Percentiles rank a stretch among this genome's conserved stretches.
phyloP scores from a whole-genome alignment of 2,329 filamentous ascomycete species.

The Diaporthe eres region DNA sequence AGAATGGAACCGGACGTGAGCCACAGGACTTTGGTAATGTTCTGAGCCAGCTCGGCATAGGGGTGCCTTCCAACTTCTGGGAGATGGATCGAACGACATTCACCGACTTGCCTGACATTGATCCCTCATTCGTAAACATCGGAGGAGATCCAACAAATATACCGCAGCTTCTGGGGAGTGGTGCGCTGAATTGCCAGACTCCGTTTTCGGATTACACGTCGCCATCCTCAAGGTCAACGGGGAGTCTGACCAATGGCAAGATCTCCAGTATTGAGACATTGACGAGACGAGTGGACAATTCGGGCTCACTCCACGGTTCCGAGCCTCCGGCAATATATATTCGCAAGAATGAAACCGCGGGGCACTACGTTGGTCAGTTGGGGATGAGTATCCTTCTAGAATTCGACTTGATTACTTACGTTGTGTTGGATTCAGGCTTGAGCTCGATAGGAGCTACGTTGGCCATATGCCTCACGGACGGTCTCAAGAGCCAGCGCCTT shows the following conservation, averaged over 20 bases:
- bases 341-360: constrained; percentile 2
- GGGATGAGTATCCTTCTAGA: neutral
- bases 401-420: neutral
- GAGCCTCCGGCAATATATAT: constrained; percentile 2
- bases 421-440: neutral
- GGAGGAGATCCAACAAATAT: neutral
- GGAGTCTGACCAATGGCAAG: constrained; percentile 4
- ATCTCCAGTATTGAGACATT: neutral
- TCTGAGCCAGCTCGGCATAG: constrained; percentile 11
- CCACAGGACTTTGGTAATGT: constrained; percentile 10
- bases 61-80: constrained; percentile 13
- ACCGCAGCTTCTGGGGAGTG: neutral
- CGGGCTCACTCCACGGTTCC: neutral
- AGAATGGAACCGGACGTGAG: neutral
- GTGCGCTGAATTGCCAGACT: neutral
- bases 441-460: neutral
- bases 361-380: constrained; percentile 1
- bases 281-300: neutral
- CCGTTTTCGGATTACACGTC: neutral
- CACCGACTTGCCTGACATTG: neutral
- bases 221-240: neutral
- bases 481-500: constrained; percentile 3
- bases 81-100: constrained; percentile 7
- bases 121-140: neutral
- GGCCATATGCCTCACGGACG: neutral